Evolutionary conservation across 768 basidiomycete genomes (phyloP), one percentile per base, ranked within the genome.

Genomic region (Leccinum sublutescens): DNA sequence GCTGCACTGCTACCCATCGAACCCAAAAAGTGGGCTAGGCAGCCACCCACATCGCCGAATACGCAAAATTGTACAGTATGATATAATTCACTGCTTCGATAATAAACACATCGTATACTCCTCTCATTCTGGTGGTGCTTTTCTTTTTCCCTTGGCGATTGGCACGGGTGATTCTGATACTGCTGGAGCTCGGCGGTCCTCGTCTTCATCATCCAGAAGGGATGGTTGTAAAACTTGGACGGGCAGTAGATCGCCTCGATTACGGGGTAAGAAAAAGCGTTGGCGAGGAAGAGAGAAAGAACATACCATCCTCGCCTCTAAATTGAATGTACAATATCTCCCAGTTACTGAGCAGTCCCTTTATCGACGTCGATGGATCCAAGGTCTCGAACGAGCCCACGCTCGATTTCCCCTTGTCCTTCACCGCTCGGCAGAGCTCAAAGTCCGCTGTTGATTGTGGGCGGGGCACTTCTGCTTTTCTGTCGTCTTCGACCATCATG

Each of bases 1-100:
- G 95, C 92, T 14, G 95, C 95, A 2, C 74, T 97, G n/a, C 78
- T 95, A 19, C 94, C 95, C 4, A 63, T 86, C 17, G 73, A 77
- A 7, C 79, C 80, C 47, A 78, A 76, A 34, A 48, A 72, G n/a
- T 89, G 88, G 89, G 71, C 50, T 27, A 64, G 58, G 73, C 48
- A 80, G 47, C 50, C 14, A 36, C 36, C 36, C 38, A 3, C 38
- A 40, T 17, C 17, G 8, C 15, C 5, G 21, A 17, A n/a, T 21
- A 33, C 10, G 17, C 53, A 47, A 59, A 50, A 55, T 54, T 62
- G 60, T 70, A 65, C 61, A 62, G 23, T 63, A 60, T 60, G 19
- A 25, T 62, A 60, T 34, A 53, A 47, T 17, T 48, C 51, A 51
- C 34, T 59, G 51, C 45, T 62, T 31, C 23, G 49, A 50, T 62